These are phyloP conservation scores for Parmelia sp. DNA, from an alignment of 495 filamentous ascomycete species.

Conservation along the genomic window DNA sequence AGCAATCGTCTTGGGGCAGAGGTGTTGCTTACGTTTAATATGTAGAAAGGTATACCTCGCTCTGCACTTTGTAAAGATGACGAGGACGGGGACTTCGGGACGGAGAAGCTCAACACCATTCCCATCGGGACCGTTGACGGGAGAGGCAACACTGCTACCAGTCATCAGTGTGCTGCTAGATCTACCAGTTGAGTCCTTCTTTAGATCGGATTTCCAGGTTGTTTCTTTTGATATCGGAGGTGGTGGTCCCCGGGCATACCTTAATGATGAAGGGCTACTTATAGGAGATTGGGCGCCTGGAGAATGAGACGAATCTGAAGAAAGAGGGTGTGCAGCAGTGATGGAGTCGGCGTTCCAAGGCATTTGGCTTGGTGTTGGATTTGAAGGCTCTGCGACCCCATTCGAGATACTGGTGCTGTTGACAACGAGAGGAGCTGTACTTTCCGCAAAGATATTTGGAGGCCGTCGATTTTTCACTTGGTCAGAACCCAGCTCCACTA, in stretches of 20 bases:
- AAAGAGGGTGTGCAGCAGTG: neutral
- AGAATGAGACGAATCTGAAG: neutral
- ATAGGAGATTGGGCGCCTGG: neutral
- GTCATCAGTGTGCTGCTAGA: constrained; percentile 10
- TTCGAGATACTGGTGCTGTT: neutral
- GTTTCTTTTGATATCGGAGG: neutral
- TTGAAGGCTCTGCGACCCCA: neutral
- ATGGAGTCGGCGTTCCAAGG: neutral
- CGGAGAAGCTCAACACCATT: constrained; percentile 14
- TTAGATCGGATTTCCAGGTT: neutral
- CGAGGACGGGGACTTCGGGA: constrained; percentile 21
- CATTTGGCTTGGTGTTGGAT: neutral
- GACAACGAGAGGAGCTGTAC: neutral
- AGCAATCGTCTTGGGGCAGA: neutral
- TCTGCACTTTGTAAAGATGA: constrained; percentile 22
- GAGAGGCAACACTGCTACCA: constrained; percentile 16
- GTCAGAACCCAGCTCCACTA: neutral
- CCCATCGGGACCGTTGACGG: constrained; percentile 16
- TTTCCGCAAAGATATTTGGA: neutral
- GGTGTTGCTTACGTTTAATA: constrained; percentile 17
- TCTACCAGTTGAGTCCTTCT: constrained; percentile 4
- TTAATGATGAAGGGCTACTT: neutral
- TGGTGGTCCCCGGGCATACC: neutral
- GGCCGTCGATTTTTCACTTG: neutral
- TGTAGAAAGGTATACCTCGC: constrained; percentile 24